phyloP scores from a whole-genome alignment of 352 stramenopile genomes.

The Globisporangium barbulae region DNA sequence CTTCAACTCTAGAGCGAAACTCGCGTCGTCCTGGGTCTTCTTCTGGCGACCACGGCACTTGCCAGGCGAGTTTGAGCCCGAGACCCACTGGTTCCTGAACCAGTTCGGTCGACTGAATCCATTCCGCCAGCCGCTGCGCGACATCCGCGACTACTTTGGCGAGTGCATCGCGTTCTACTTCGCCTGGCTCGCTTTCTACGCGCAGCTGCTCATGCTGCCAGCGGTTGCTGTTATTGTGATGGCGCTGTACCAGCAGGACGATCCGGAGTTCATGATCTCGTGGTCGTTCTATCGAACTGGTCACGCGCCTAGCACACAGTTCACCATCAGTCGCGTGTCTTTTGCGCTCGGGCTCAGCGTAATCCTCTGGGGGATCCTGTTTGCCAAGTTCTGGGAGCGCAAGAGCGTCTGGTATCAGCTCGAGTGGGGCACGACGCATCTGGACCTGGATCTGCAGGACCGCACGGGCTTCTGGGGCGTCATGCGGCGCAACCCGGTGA shows the following conservation, averaged over 20 bases:
- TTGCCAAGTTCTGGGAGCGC: slow-evolving; percentile 58
- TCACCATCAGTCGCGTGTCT: background rate
- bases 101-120: slow-evolving; percentile 33
- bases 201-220: slow-evolving; percentile 57
- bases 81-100: slow-evolving; percentile 40
- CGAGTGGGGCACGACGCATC: slow-evolving; percentile 42
- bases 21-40: slow-evolving; percentile 47
- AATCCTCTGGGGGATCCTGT: slow-evolving; percentile 45
- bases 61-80: slow-evolving; percentile 33
- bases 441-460: slow-evolving; percentile 17
- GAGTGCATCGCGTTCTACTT: slow-evolving; percentile 90
- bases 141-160: slow-evolving; percentile 85
- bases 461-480: slow-evolving; percentile 29
- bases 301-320: background rate
- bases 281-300: slow-evolving; percentile 29
- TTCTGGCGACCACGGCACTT: slow-evolving; percentile 48
- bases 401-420: slow-evolving; percentile 57
- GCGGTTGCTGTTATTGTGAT: slow-evolving; percentile 32
- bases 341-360: slow-evolving; percentile 27
- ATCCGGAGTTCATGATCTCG: slow-evolving; percentile 16
- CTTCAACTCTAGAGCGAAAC: slow-evolving; percentile 24
- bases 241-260: slow-evolving; percentile 15
- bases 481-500: slow-evolving; percentile 25
- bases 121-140: slow-evolving; percentile 73
- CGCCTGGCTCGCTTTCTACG: slow-evolving; percentile 84